Evolutionary conservation across 73 alveolate species (phyloP), one percentile per base, ranked within the genome.

Genomic region (Paramecium tetraurelia): DNA sequence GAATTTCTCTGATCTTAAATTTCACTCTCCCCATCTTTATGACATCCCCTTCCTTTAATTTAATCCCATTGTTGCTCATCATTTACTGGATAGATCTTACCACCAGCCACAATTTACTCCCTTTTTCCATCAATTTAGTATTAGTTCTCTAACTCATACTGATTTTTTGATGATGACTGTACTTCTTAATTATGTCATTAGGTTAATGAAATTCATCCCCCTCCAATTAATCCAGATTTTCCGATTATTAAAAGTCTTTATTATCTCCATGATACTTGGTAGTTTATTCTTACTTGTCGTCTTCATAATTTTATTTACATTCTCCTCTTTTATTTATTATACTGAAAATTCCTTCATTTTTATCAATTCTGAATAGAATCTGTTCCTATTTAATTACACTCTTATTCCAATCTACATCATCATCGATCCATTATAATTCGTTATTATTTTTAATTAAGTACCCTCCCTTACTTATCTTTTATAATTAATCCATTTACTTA

Each of bases 1-100:
- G 33, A 21, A 72, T 86, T 68, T 86, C 93, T 14, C 83, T 63
- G 1, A 86, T 48, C 24, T 77, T 63, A 31, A 63, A 86, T 86
- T 86, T 77, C 1, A 86, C 93, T 68, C 93, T 63, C 5, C 93
- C 93, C 59, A 86, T 72, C 20, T 86, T 86, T 6, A 86, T 63
- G 21, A 86, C 41, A 86, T 86, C 93, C n/a, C 93, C 93, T 40
- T 46, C 89, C n/a, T 71, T 80, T 22, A 80, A 31, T 80, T 48
- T 80, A 9, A 80, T 48, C 3, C 90, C 90, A 22, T 35, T 35
- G n/a, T 46, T 80, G 2, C 24, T 80, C 75, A 80, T 21, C 72
- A 80, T 44, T 80, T 44, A 80, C 27, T 80, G 12, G 11, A 44
- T 22, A 5, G 90, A 80, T 80, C 50, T 80, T 44, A 80, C 43